phyloP scores from a whole-genome alignment of 2,329 filamentous ascomycete species.

The Bretziella fagacearum region DNA sequence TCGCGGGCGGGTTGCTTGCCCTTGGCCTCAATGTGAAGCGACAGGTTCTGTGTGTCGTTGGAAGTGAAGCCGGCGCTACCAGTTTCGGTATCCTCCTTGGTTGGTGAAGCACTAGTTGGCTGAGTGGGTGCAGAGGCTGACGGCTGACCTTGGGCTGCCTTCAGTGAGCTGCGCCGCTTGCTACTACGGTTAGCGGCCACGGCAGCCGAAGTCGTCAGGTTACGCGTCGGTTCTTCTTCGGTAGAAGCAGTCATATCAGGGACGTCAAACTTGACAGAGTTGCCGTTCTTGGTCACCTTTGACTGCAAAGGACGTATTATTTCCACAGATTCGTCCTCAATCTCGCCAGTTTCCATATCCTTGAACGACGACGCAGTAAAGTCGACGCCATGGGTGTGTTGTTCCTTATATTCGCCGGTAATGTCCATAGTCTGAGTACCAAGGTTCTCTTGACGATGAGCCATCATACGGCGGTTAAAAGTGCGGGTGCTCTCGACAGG shows the following conservation, averaged over 20 bases:
- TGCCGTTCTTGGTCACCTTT: constrained; percentile 10
- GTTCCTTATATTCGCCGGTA: constrained; percentile 50
- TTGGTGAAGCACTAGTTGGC: constrained; percentile 1
- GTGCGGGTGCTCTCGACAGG: constrained; percentile 24
- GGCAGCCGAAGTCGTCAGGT: constrained; percentile 6
- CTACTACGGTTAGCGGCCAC: constrained; percentile 25
- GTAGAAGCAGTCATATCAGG: constrained; percentile 22
- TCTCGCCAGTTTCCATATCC: constrained; percentile 15
- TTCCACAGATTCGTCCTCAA: constrained; percentile 14
- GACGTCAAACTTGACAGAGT: constrained; percentile 22
- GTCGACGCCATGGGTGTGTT: constrained; percentile 19
- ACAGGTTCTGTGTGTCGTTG: constrained; percentile 18
- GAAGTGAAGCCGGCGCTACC: constrained; percentile 17
- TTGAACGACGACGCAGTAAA: constrained; percentile 19
- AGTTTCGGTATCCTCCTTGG: constrained; percentile 15
- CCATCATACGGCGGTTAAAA: constrained; percentile 20
- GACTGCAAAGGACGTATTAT: neutral
- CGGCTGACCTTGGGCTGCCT: neutral
- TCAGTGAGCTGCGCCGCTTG: constrained; percentile 23
- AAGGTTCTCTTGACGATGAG: constrained; percentile 36
- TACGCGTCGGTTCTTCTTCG: constrained; percentile 17
- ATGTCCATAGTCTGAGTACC: constrained; percentile 89
- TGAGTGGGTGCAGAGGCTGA: neutral
- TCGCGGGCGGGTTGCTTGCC: constrained; percentile 16
- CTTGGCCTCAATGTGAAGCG: constrained; percentile 13